Conservation (phyloP, 768 basidiomycete species). For the Termitomyces sp. region DNA sequence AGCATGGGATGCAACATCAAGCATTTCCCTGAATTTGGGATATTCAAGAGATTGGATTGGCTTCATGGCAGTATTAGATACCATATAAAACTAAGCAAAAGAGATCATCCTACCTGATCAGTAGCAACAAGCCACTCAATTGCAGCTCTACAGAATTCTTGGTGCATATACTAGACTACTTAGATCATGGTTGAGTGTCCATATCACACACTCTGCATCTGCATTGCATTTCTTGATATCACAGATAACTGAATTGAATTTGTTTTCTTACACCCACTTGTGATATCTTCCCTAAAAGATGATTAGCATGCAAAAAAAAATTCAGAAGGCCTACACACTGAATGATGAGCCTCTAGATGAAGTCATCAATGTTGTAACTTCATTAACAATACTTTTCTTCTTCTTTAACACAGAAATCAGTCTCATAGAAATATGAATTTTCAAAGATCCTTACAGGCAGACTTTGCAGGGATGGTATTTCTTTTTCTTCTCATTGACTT, state of each 20-base stretch:
- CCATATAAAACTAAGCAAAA: not conserved
- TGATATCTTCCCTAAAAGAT: constrained; percentile 17
- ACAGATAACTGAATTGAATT: constrained; percentile 26
- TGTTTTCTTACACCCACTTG: constrained; percentile 23
- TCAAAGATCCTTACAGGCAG: not conserved
- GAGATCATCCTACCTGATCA: constrained; percentile 28
- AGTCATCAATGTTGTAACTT: not conserved
- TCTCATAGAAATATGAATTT: not conserved
- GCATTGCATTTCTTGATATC: constrained; percentile 19
- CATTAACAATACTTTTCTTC: not conserved
- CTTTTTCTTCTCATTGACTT: not conserved
- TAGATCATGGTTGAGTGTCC: constrained; percentile 26
- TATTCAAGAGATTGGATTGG: constrained; percentile 32
- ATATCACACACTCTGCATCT: not conserved
- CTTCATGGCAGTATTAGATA: constrained; percentile 11
- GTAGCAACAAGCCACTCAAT: constrained; percentile 36
- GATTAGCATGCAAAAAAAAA: not conserved
- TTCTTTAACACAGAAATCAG: not conserved
- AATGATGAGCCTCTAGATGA: not conserved
- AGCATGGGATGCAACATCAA: constrained; percentile 32
- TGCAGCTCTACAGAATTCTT: constrained; percentile 25
- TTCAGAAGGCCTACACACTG: not conserved
- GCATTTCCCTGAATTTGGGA: constrained; percentile 33
- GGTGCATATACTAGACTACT: constrained; percentile 22
- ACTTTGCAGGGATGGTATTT: not conserved